Conservation (phyloP, 2,329 filamentous ascomycete genomes). For the Fusarium sp. region DNA sequence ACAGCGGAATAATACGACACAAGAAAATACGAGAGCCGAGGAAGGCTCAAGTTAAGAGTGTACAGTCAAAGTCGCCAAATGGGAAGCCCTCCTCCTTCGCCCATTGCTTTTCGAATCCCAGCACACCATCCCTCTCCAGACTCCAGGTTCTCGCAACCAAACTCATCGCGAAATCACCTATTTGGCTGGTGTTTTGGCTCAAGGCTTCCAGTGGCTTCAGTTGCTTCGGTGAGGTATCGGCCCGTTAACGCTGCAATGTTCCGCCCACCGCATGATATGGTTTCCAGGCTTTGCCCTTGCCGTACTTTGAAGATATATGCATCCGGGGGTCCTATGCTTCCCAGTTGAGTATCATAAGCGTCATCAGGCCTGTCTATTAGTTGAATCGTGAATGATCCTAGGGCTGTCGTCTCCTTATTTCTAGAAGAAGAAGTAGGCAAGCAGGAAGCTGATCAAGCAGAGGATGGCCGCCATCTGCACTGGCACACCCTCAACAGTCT, state of each 20-base stretch:
- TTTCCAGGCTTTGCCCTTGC: slow-evolving; percentile 33
- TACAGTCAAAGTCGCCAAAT: slow-evolving; percentile 42
- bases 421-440: slow-evolving; percentile 98
- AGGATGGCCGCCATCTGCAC: slow-evolving; percentile 86
- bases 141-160: slow-evolving; percentile 4
- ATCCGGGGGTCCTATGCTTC: slow-evolving; percentile 24
- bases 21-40: slow-evolving; percentile 42
- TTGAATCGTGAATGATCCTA: slow-evolving; percentile 29
- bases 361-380: slow-evolving; percentile 39
- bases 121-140: slow-evolving; percentile 8
- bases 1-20: slow-evolving; percentile 34
- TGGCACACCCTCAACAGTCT: slow-evolving; percentile 79
- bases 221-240: slow-evolving; percentile 11
- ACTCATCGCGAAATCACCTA: background rate
- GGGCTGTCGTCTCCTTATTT: slow-evolving; percentile 12
- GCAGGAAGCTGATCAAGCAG: slow-evolving; percentile 89
- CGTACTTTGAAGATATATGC: slow-evolving; percentile 27
- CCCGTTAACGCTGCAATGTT: slow-evolving; percentile 19
- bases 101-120: slow-evolving; percentile 33
- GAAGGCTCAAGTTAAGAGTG: slow-evolving; percentile 42
- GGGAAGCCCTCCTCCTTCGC: slow-evolving; percentile 22
- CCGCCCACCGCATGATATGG: slow-evolving; percentile 28
- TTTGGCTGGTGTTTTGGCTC: background rate
- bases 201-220: background rate
- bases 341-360: slow-evolving; percentile 33